Evolutionary conservation across 2,329 filamentous ascomycete genomes (phyloP).

Genomic region (Periconia digitata): DNA sequence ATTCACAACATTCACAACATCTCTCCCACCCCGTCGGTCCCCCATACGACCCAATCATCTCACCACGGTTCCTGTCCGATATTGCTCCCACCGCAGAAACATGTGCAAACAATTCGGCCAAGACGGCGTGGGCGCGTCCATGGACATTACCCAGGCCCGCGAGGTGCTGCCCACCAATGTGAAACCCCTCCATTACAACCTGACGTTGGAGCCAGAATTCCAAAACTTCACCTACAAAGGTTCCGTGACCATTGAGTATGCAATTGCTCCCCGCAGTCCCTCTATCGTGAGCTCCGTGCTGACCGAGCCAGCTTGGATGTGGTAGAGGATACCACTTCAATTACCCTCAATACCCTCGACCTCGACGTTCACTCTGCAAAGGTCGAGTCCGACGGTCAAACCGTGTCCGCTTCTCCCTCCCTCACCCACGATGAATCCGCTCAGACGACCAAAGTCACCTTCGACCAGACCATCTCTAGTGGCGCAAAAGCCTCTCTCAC

Average conservation of each 20-base stretch:
- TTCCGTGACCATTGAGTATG: conserved; percentile 76
- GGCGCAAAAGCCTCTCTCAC: conserved; percentile 77
- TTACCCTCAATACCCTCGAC: conserved; percentile 86
- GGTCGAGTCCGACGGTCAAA: conserved; percentile 62
- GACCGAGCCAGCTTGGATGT: conserved; percentile 67
- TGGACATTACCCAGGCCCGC: conserved; percentile 66
- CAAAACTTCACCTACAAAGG: conserved; percentile 85
- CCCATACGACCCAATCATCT: conserved; percentile 18
- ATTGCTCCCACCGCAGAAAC: conserved; percentile 75
- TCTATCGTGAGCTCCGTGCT: conserved; percentile 13
- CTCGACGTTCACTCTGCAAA: conserved; percentile 77
- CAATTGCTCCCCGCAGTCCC: not conserved
- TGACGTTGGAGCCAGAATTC: conserved; percentile 90
- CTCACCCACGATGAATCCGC: conserved; percentile 75
- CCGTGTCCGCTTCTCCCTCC: conserved; percentile 63
- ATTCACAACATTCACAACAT: not conserved
- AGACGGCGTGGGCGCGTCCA: conserved; percentile 57
- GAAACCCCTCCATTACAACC: conserved; percentile 86
- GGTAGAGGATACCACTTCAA: conserved; percentile 76
- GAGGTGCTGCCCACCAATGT: conserved; percentile 91
- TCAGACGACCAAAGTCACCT: conserved; percentile 80
- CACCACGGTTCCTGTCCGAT: conserved; percentile 40
- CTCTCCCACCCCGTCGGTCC: conserved; percentile 23
- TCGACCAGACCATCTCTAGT: conserved; percentile 71
- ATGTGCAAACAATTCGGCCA: conserved; percentile 69